Percentiles rank a stretch among this genome's conserved stretches.
Evolutionary conservation across 1,139 yeast species (phyloP).

Genomic region (Magnusiomyces clavatus): DNA sequence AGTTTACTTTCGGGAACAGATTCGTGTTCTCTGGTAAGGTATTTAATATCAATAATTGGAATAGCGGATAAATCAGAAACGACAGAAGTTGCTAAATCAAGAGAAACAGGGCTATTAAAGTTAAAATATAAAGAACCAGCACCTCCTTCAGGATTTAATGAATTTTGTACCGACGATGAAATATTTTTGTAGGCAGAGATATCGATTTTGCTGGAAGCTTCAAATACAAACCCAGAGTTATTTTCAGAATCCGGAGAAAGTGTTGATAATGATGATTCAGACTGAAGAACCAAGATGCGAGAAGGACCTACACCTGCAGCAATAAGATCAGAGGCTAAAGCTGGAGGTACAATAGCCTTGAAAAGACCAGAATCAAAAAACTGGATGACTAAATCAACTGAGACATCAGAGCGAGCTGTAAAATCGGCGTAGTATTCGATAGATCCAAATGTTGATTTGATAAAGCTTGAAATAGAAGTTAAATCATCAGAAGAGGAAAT

Average conservation of each 20-base stretch:
- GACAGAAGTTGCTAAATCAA: constrained; percentile 19
- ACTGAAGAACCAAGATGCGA: constrained; percentile 41
- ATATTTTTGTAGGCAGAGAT: constrained; percentile 11
- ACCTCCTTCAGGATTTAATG: constrained; percentile 34
- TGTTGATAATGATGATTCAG: constrained; percentile 21
- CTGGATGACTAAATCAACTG: constrained; percentile 43
- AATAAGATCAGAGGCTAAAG: constrained; percentile 33
- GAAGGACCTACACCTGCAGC: constrained; percentile 51
- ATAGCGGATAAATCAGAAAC: constrained; percentile 37
- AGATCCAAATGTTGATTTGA: constrained; percentile 20
- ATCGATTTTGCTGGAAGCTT: constrained; percentile 21
- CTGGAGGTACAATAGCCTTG: constrained; percentile 40
- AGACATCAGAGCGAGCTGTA: constrained; percentile 23
- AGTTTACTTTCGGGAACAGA: constrained; percentile 22
- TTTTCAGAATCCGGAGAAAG: constrained; percentile 24
- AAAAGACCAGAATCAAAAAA: constrained; percentile 63
- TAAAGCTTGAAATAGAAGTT: constrained; percentile 18
- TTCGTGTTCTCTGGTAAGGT: constrained; percentile 39
- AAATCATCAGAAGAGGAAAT: constrained; percentile 33
- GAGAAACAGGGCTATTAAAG: constrained; percentile 17
- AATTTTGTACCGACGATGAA: constrained; percentile 17
- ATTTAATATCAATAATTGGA: constrained; percentile 40
- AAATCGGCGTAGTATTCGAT: constrained; percentile 38
- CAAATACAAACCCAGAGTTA: background rate
- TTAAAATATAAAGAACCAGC: constrained; percentile 39